Percentiles rank a stretch among this genome's conserved stretches.
phyloP scores from a whole-genome alignment of 2,329 filamentous ascomycete species.

The Esteya vermicola region DNA sequence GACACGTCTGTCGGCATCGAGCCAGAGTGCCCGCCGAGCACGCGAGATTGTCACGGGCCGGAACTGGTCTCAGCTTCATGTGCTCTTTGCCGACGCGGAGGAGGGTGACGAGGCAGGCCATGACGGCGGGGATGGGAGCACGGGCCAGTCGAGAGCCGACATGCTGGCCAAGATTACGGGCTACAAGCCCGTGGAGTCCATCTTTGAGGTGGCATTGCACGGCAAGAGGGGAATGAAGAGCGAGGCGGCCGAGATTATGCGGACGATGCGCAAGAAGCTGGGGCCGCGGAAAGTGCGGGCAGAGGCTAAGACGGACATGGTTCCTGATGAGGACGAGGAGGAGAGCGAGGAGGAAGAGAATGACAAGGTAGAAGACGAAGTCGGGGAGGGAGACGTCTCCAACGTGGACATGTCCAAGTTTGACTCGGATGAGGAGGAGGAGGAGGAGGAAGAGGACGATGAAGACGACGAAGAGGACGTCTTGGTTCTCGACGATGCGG shows the following conservation, averaged over 20 bases:
- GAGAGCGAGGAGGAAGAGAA: slow-evolving; percentile 21
- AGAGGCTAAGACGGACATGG: slow-evolving; percentile 45
- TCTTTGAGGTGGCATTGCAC: slow-evolving; percentile 77
- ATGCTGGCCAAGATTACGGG: slow-evolving; percentile 84
- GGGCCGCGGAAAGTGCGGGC: slow-evolving; percentile 35
- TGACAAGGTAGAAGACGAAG: slow-evolving; percentile 50
- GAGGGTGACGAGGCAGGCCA: slow-evolving; percentile 10
- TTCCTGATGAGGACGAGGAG: slow-evolving; percentile 37
- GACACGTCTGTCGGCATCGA: slow-evolving; percentile 80
- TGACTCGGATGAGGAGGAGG: slow-evolving; percentile 20
- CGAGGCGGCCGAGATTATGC: slow-evolving; percentile 64
- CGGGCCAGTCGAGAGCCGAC: slow-evolving; percentile 52
- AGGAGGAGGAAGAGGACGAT: slow-evolving; percentile 18
- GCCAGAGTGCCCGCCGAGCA: slow-evolving; percentile 76
- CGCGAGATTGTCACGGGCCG: slow-evolving; percentile 61
- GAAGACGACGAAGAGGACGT: slow-evolving; percentile 29
- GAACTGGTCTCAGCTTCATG: slow-evolving; percentile 61
- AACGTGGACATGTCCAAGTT: too few relatives aligned
- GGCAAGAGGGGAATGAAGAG: slow-evolving; percentile 47
- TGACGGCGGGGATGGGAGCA: slow-evolving; percentile 31
- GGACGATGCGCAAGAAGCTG: slow-evolving; percentile 54
- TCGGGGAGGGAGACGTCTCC: slow-evolving; percentile 39
- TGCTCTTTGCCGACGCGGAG: slow-evolving; percentile 56
- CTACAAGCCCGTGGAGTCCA: slow-evolving; percentile 81
- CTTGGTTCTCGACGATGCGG: slow-evolving; percentile 48